A percentile compares a stretch with the other conserved stretches of the same genome.
Evolutionary conservation across 2,329 filamentous ascomycete species (phyloP).

Genomic region (Verticillium isaacii): DNA sequence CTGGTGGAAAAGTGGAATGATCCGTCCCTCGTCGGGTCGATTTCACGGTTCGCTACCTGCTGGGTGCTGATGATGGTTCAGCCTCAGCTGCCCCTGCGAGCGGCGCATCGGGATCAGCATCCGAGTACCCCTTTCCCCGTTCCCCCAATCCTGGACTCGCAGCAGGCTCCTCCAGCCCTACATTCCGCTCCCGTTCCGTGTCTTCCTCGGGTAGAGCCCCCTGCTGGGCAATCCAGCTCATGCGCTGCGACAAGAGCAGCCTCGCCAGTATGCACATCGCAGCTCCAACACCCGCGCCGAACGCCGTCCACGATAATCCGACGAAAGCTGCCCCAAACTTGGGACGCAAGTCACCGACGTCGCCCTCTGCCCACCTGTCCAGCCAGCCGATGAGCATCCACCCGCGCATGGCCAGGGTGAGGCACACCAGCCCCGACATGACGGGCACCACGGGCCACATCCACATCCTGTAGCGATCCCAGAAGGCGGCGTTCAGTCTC

Average conservation of each 20-base stretch:
- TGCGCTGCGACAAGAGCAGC: neutral
- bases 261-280: conserved; percentile 2
- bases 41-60: neutral
- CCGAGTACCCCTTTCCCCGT: neutral
- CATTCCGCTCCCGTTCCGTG: neutral
- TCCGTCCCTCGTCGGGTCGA: neutral
- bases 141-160: neutral
- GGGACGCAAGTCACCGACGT: neutral
- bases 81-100: neutral
- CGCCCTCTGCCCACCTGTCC: neutral
- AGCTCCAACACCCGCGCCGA: conserved; percentile 1
- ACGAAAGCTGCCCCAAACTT: conserved; percentile 5
- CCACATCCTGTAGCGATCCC: conserved; percentile 12
- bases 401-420: neutral
- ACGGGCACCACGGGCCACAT: conserved; percentile 2
- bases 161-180: neutral
- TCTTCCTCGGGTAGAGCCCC: neutral
- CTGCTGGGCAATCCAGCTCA: conserved; percentile 10
- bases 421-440: neutral
- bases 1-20: neutral
- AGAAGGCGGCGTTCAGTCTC: conserved; percentile 5
- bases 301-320: neutral
- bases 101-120: neutral
- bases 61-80: neutral
- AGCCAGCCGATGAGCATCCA: conserved; percentile 4